A percentile compares a stretch with the other conserved stretches of the same genome.
Conservation (phyloP, 176 grass and related monocot species). For the Rhipidocladum racemiflorum region DNA sequence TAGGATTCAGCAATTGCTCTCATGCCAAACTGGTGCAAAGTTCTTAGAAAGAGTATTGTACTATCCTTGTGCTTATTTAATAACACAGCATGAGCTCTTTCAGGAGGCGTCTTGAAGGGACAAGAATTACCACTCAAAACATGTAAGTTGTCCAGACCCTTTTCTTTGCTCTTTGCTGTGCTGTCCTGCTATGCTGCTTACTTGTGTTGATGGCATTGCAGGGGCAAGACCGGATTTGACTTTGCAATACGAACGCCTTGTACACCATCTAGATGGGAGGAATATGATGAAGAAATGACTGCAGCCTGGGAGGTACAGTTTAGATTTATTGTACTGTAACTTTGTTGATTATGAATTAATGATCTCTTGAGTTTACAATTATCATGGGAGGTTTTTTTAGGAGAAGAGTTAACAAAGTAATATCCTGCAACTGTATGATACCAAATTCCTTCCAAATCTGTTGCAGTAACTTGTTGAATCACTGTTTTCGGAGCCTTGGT, state of each 20-base stretch:
- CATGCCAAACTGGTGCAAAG: neutral
- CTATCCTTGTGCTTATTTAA: constrained; percentile 15
- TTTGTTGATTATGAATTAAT: neutral
- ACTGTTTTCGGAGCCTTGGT: neutral
- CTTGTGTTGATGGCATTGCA: constrained; percentile 36
- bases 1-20: neutral
- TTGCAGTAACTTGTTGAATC: neutral
- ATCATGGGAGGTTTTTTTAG: neutral
- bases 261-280: constrained; percentile 93
- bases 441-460: neutral
- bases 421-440: neutral
- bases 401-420: neutral
- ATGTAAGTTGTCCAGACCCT: constrained; percentile 48
- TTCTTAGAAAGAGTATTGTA: neutral
- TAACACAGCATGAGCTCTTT: constrained; percentile 50
- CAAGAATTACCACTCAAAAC: constrained; percentile 89
- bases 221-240: constrained; percentile 85
- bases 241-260: constrained; percentile 97
- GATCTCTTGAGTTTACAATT: neutral
- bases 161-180: neutral
- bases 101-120: constrained; percentile 97
- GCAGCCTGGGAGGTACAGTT: constrained; percentile 81
- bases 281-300: constrained; percentile 88
- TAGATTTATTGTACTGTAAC: constrained; percentile 5
- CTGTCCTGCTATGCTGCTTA: constrained; percentile 7